These are phyloP conservation scores for Aspergillus panamensis DNA, from an alignment of 495 filamentous ascomycete genomes.

Conservation along the genomic window DNA sequence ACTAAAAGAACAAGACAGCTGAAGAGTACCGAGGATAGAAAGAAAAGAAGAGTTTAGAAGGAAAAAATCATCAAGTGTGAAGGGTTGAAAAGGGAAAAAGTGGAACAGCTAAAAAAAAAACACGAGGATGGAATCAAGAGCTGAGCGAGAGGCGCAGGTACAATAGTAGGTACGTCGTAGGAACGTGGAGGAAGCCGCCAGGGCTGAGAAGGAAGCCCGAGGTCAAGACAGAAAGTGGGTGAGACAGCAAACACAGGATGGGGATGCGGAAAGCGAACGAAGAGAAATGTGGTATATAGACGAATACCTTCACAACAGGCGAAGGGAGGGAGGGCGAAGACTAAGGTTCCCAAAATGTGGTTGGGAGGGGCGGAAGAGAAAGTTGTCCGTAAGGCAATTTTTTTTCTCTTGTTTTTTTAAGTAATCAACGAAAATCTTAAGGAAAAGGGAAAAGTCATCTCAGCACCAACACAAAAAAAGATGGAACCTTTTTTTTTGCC, in stretches of 20 bases:
- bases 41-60: slow-evolving; percentile 12
- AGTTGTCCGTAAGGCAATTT: background rate
- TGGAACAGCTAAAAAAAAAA: slow-evolving; percentile 13
- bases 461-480: too few species aligned
- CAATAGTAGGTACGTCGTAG: slow-evolving; percentile 7
- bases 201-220: slow-evolving; percentile 29
- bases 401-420: slow-evolving; percentile 4
- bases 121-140: slow-evolving; percentile 11
- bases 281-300: background rate
- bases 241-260: slow-evolving; percentile 5
- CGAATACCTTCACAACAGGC: too few species aligned
- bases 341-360: slow-evolving; percentile 1
- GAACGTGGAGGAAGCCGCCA: slow-evolving; percentile 37
- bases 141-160: slow-evolving; percentile 20
- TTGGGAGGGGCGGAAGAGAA: slow-evolving; percentile 6
- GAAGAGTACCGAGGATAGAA: slow-evolving; percentile 2
- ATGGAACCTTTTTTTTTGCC: background rate
- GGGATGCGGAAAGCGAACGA: background rate
- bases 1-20: background rate
- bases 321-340: background rate
- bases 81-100: background rate
- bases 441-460: too few species aligned
- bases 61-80: slow-evolving; percentile 10
- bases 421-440: background rate
- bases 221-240: slow-evolving; percentile 12